Conservation (phyloP, 768 basidiomycete genomes). For the Serpula lacrymans region DNA sequence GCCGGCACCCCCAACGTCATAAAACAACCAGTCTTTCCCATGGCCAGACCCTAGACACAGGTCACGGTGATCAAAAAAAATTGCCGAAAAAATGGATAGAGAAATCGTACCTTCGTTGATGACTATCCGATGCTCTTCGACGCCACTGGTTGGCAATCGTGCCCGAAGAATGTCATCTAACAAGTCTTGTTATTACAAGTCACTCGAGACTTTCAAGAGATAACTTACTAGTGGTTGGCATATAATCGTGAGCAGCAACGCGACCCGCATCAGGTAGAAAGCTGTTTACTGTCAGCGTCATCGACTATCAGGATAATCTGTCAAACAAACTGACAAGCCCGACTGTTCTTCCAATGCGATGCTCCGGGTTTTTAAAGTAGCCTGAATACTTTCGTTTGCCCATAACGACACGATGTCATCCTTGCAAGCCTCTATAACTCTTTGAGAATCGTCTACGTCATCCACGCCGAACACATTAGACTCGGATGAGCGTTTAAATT, state of each 20-base stretch:
- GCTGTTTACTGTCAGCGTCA: slow-evolving; percentile 28
- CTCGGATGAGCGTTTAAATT: no score
- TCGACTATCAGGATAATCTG: not conserved
- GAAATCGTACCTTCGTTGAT: slow-evolving; percentile 38
- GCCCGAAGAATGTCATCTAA: slow-evolving; percentile 63
- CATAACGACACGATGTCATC: slow-evolving; percentile 55
- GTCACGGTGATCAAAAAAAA: no score
- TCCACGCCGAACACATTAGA: no score
- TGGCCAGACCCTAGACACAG: slow-evolving; percentile 13
- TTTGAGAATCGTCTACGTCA: slow-evolving; percentile 39
- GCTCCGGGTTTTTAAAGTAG: slow-evolving; percentile 37
- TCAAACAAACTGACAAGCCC: slow-evolving; percentile 49
- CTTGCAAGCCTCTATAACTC: slow-evolving; percentile 50
- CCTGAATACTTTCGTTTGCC: slow-evolving; percentile 43
- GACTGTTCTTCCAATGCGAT: slow-evolving; percentile 54
- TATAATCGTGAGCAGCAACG: slow-evolving; percentile 47
- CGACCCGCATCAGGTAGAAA: slow-evolving; percentile 56
- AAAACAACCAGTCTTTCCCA: slow-evolving; percentile 56
- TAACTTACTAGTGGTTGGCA: slow-evolving; percentile 47
- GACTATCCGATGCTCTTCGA: slow-evolving; percentile 58
- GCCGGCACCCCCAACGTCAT: slow-evolving; percentile 63
- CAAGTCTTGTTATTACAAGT: not conserved
- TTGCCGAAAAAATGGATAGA: not conserved
- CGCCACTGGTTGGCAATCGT: slow-evolving; percentile 59
- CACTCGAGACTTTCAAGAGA: not conserved